These are phyloP conservation scores for Aethionema arabicum DNA, from an alignment of 345 rosid species.

Conservation along the genomic window DNA sequence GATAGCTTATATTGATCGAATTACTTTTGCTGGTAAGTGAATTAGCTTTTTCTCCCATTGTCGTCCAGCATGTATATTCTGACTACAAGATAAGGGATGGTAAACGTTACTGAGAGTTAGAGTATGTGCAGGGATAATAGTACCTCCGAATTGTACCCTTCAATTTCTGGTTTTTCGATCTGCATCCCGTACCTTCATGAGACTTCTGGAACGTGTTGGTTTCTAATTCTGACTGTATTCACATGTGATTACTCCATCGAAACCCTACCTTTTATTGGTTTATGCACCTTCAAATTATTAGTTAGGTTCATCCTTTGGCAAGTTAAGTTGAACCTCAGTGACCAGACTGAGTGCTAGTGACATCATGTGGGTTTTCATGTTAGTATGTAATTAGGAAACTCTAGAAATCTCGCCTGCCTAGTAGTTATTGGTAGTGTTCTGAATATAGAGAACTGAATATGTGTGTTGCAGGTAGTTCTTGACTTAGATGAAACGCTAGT, in stretches of 20 bases:
- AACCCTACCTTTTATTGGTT: background rate
- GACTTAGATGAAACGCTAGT: conserved; percentile 98
- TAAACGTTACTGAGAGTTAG: background rate
- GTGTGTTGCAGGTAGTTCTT: conserved; percentile 74
- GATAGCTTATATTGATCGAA: background rate
- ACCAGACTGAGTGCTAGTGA: conserved; percentile 12
- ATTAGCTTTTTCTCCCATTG: background rate
- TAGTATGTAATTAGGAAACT: background rate
- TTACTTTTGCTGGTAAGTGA: background rate
- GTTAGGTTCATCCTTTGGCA: background rate
- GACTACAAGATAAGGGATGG: background rate
- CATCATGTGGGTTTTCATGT: background rate
- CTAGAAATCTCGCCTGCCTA: background rate
- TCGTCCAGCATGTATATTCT: background rate
- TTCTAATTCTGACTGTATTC: background rate
- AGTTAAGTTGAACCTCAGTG: background rate
- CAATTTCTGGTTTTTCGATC: background rate
- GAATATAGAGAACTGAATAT: conserved; percentile 20
- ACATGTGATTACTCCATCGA: background rate
- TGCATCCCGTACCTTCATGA: background rate
- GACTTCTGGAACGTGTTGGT: background rate
- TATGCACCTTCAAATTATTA: conserved; percentile 4
- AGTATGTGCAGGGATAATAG: background rate
- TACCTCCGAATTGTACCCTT: background rate
- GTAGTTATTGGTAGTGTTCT: conserved; percentile 5